A percentile compares a stretch with the other conserved stretches of the same genome.
Conservation (phyloP, 129 eudicot genomes). For the Dittrichia graveolens region DNA sequence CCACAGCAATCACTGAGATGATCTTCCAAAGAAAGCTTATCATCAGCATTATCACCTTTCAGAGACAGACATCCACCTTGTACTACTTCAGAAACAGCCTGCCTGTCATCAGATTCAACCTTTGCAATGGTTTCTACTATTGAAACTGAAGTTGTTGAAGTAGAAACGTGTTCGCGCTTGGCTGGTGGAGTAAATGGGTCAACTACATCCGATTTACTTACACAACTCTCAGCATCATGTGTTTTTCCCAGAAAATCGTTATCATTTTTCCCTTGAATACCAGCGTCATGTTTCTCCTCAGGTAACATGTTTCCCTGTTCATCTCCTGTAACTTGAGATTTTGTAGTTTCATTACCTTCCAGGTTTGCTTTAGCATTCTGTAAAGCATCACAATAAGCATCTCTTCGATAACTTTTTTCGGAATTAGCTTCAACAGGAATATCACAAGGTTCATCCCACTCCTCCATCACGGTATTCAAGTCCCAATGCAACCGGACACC, state of each 20-base stretch:
- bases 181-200: conserved; percentile 22
- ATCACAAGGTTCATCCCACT: conserved; percentile 67
- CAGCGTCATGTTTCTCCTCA: conserved; percentile 1
- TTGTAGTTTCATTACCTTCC: conserved; percentile 16
- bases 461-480: conserved; percentile 67
- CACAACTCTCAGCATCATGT: conserved; percentile 19
- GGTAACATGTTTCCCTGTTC: conserved; percentile 9
- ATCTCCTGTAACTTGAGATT: neutral
- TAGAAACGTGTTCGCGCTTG: conserved; percentile 39
- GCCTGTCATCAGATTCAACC: conserved; percentile 26
- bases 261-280: conserved; percentile 22
- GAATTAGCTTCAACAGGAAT: conserved; percentile 20
- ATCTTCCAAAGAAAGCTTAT: conserved; percentile 34
- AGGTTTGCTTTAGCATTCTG: conserved; percentile 3
- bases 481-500: conserved; percentile 66
- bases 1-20: conserved; percentile 39
- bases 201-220: conserved; percentile 35
- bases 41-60: conserved; percentile 13
- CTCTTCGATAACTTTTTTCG: conserved; percentile 18
- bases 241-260: conserved; percentile 4
- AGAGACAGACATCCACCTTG: conserved; percentile 33
- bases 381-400: conserved; percentile 10
- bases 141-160: conserved; percentile 32
- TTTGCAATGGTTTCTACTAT: conserved; percentile 10
- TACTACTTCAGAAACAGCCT: conserved; percentile 36